Percentiles rank a stretch among this genome's conserved stretches.
Evolutionary conservation across 176 grass and related monocot genomes (phyloP).

Genomic region (Secale cereale): DNA sequence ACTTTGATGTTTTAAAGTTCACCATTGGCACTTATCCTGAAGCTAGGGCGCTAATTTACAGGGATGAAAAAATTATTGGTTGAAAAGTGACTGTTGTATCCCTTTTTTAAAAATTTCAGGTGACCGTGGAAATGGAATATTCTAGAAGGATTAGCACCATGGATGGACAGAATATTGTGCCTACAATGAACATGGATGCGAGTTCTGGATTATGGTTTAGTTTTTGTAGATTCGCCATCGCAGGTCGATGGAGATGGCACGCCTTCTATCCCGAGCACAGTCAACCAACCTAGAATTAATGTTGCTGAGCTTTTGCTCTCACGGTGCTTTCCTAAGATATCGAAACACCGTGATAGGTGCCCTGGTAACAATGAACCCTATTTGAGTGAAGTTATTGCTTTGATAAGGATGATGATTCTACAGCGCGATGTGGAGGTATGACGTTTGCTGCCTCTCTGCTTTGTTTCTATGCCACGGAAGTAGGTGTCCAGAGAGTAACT

Average conservation of each 20-base stretch:
- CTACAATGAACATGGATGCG: conserved; percentile 38
- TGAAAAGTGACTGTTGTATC: conserved; percentile 6
- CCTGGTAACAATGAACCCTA: conserved; percentile 57
- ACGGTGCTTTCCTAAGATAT: conserved; percentile 64
- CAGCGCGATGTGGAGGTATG: conserved; percentile 67
- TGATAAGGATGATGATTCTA: conserved; percentile 65
- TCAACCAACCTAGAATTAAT: conserved; percentile 50
- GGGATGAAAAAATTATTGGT: not conserved
- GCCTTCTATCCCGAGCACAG: conserved; percentile 27
- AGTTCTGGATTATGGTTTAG: conserved; percentile 87
- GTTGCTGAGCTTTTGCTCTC: conserved; percentile 72
- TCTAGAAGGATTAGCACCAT: conserved; percentile 69
- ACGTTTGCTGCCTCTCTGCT: not conserved
- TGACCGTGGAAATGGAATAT: conserved; percentile 89
- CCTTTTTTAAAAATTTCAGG: conserved; percentile 43
- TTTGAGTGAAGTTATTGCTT: conserved; percentile 49
- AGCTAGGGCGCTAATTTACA: no score
- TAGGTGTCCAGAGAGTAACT: conserved; percentile 37
- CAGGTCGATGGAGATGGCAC: conserved; percentile 62
- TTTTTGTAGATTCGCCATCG: conserved; percentile 56
- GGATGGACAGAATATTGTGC: conserved; percentile 50
- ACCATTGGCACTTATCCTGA: no score
- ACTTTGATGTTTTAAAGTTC: no score
- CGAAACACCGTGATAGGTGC: conserved; percentile 74
- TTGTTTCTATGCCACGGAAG: conserved; percentile 53